Percentiles rank a stretch among this genome's conserved stretches.
These are phyloP conservation scores for Huntiella savannae DNA, from an alignment of 2,329 filamentous ascomycete genomes.

Conservation along the genomic window DNA sequence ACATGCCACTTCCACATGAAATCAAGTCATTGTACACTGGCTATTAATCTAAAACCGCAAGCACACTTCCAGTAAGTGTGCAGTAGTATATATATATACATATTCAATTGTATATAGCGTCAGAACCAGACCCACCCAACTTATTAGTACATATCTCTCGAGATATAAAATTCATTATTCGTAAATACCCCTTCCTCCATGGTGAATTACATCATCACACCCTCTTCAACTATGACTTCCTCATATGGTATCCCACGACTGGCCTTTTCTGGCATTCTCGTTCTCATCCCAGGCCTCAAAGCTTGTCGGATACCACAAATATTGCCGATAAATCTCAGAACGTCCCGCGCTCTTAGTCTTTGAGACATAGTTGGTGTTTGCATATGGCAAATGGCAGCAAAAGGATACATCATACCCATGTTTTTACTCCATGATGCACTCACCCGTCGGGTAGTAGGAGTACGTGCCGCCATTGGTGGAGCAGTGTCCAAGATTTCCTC, in stretches of 20 bases:
- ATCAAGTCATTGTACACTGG: no score
- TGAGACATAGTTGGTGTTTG: constrained; percentile 7
- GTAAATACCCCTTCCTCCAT: no score
- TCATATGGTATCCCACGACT: neutral
- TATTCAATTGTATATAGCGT: no score
- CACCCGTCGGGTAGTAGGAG: neutral
- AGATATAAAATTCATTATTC: no score
- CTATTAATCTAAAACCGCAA: no score
- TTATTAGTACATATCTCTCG: no score
- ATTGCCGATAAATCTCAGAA: constrained; percentile 9
- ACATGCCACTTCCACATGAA: no score
- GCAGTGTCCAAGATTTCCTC: constrained; percentile 6
- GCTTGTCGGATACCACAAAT: constrained; percentile 10
- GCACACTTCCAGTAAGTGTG: no score
- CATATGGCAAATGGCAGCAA: constrained; percentile 11
- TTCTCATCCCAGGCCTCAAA: constrained; percentile 6
- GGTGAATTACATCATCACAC: no score
- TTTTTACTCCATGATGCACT: constrained; percentile 8
- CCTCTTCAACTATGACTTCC: no score
- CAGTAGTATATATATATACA: no score
- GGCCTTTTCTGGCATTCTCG: constrained; percentile 5
- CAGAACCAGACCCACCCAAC: no score
- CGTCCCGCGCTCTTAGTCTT: constrained; percentile 5
- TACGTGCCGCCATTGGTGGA: neutral
- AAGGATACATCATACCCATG: constrained; percentile 11